phyloP scores from a whole-genome alignment of 352 stramenopile species.

The Globisporangium emineosum region DNA sequence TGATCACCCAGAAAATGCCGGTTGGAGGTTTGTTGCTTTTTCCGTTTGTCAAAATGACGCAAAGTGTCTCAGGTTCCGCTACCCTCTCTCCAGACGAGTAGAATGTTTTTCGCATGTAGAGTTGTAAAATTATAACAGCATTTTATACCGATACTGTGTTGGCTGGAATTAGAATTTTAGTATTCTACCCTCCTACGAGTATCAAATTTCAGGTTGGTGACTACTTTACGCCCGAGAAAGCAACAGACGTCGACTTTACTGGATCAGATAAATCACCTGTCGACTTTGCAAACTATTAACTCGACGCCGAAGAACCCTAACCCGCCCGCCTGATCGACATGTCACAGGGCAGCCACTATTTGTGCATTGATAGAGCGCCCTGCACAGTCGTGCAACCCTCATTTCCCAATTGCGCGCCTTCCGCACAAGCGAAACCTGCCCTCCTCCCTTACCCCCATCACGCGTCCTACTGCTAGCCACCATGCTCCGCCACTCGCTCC shows the following conservation, averaged over 20 bases:
- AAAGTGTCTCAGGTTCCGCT: background rate
- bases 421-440: conserved; percentile 7
- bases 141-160: background rate
- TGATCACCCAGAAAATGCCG: background rate
- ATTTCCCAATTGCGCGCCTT: conserved; percentile 12
- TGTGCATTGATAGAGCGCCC: background rate
- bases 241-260: too few relatives aligned
- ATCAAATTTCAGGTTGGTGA: background rate
- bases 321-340: background rate
- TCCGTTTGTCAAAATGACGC: background rate
- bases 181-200: background rate
- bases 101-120: background rate
- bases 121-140: background rate
- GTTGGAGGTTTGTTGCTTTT: too few relatives aligned
- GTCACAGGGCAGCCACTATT: background rate
- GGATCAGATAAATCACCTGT: too few relatives aligned
- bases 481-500: conserved; percentile 27
- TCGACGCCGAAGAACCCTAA: too few relatives aligned
- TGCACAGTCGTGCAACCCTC: background rate
- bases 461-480: background rate
- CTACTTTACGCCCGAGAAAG: too few relatives aligned
- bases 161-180: background rate
- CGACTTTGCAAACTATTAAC: background rate
- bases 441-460: background rate
- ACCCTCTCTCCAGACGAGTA: background rate